phyloP scores from a whole-genome alignment of 768 basidiomycete species.

The Glaciozyma antarctica region DNA sequence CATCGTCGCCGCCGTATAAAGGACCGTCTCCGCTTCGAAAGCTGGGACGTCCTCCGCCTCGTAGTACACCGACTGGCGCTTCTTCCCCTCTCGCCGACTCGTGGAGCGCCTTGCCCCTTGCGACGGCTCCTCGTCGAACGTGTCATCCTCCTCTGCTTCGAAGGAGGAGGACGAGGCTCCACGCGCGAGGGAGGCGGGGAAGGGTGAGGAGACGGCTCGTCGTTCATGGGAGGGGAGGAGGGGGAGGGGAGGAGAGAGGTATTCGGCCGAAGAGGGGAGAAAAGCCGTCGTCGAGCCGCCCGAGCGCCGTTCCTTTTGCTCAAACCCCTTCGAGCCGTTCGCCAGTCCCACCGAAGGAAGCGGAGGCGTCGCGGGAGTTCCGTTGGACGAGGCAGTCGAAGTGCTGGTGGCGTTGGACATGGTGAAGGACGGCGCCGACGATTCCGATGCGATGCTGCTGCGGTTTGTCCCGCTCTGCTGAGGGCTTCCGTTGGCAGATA shows the following conservation, averaged over 20 bases:
- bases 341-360: too few species aligned
- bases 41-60: not conserved
- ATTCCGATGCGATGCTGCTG: too few species aligned
- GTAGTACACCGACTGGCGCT: slow-evolving; percentile 13
- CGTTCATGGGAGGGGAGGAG: too few species aligned
- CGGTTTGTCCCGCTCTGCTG: not conserved
- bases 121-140: not conserved
- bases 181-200: too few species aligned
- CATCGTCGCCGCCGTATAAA: slow-evolving; percentile 29
- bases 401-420: slow-evolving; percentile 1
- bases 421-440: not conserved
- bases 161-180: too few species aligned
- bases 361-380: too few species aligned
- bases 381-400: not conserved
- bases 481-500: not conserved
- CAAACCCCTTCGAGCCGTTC: too few species aligned
- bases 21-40: slow-evolving; percentile 14
- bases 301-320: not conserved
- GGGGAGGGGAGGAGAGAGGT: too few species aligned
- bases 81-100: slow-evolving; percentile 6
- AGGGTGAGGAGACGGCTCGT: too few species aligned
- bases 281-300: not conserved
- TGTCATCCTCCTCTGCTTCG: not conserved
- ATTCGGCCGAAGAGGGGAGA: not conserved
- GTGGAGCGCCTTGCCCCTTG: not conserved